Evolutionary conservation across 306 rosid species (phyloP), one percentile per base, ranked within the genome.

Genomic region (Oxytropis ochrocephala): DNA sequence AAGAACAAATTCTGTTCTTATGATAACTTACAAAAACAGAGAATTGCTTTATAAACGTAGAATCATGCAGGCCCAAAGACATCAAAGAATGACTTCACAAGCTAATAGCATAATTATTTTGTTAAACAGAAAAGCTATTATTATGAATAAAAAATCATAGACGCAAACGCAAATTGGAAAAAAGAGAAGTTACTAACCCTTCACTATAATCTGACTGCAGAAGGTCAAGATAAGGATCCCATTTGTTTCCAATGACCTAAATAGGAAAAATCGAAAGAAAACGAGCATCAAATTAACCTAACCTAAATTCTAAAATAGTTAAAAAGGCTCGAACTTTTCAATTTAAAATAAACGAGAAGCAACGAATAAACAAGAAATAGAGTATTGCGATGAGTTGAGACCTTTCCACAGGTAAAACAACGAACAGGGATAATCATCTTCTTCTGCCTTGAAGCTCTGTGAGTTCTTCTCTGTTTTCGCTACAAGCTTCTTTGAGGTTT

Each of bases 341-440:
- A 3, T 13, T 1, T 13, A 0, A 2, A 11, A 18, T 17, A 5
- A 1, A 27, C 3, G 35, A 51, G 6, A 30, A 5, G 30, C 8
- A 27, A 2, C 0, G 35, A 50, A 49, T 9, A 68, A 11, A 12
- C 4, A 64, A 30, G 8, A 17, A 30, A 8, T 1, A 2, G 10
- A 47, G n/a, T 11, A 8, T 11, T 11, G 11, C 0, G 1, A 1
- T 0, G 14, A 11, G 9, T 27, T 35, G 18, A 11, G 4, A 89
- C 94, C 91, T 91, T 91, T 42, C 96, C 96, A 66, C 96, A 92
- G 52, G 97, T 92, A 81, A 92, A 92, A 47, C 96, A 92, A 57
- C 92, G 95, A 41, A 92, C 95, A 0, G 92, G 97, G 46, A 92
- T 89, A 13, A 89, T 92, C 97, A 92, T 92, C 79, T 78, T 73